A percentile compares a stretch with the other conserved stretches of the same genome.
phyloP scores from a whole-genome alignment of 2,329 filamentous ascomycete species.

The Trichoderma breve region DNA sequence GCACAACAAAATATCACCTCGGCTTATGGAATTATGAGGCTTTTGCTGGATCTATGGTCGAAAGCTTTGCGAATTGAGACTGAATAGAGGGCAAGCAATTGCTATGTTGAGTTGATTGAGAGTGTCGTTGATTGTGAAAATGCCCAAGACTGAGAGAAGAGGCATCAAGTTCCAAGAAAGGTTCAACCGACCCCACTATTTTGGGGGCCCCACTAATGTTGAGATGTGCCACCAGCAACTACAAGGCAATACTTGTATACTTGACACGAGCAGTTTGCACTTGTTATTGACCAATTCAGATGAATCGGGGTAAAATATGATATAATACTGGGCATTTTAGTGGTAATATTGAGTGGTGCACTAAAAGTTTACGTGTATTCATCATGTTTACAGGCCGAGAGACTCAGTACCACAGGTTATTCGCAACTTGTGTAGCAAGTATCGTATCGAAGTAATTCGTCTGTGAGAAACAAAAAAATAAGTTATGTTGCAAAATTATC shows the following conservation, averaged over 20 bases:
- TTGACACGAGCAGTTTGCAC: not conserved
- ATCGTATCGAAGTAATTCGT: too few relatives aligned
- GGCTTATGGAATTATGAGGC: not conserved
- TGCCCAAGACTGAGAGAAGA: not conserved
- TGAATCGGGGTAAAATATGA: not conserved
- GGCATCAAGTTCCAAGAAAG: constrained; percentile 1
- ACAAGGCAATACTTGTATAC: not conserved
- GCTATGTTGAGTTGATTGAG: not conserved
- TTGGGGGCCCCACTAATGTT: not conserved
- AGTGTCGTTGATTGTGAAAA: not conserved
- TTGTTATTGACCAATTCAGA: not conserved
- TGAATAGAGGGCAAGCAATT: not conserved
- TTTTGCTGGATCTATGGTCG: not conserved
- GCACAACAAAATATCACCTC: not conserved
- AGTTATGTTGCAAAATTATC: too few relatives aligned
- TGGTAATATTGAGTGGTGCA: not conserved
- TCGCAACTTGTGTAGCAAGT: not conserved
- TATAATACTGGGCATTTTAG: not conserved
- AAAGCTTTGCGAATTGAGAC: not conserved
- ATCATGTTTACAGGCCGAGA: not conserved
- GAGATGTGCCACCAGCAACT: not conserved
- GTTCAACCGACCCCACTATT: constrained; percentile 2
- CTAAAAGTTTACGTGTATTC: not conserved
- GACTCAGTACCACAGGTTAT: not conserved
- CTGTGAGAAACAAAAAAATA: too few relatives aligned